Conservation (phyloP, 768 basidiomycete genomes). For the Pleurotus cornucopiae region DNA sequence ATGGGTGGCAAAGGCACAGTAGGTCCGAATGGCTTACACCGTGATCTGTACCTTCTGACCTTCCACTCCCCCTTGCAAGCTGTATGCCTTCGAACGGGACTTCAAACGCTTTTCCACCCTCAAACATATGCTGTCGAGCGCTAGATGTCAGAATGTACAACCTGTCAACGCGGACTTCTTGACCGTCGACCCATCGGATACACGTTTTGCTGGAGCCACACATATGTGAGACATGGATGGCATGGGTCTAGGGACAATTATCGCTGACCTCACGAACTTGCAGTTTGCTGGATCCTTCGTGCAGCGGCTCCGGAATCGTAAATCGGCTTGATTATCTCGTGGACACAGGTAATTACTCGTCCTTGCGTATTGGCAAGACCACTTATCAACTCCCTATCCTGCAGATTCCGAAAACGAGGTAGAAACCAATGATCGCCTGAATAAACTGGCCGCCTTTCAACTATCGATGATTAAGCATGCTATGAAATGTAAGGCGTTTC, state of each 20-base stretch:
- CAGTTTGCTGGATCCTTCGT: conserved; percentile 93
- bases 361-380: not conserved
- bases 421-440: conserved; percentile 63
- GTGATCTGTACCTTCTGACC: not conserved
- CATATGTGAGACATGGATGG: conserved; percentile 66
- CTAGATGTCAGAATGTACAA: conserved; percentile 77
- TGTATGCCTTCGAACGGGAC: conserved; percentile 90
- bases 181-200: conserved; percentile 61
- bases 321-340: conserved; percentile 85
- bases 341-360: conserved; percentile 51
- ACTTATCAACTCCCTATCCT: conserved; percentile 6
- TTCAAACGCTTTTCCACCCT: conserved; percentile 78
- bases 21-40: conserved; percentile 7
- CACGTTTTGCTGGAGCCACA: conserved; percentile 61
- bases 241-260: not conserved
- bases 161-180: conserved; percentile 83
- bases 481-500: conserved; percentile 72
- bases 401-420: conserved; percentile 56
- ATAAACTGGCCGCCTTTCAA: conserved; percentile 86
- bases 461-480: conserved; percentile 90
- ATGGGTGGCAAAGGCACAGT: conserved; percentile 84
- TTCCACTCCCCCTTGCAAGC: conserved; percentile 29
- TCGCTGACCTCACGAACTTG: conserved; percentile 1
- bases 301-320: conserved; percentile 91
- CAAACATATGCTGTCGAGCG: conserved; percentile 79